phyloP scores from a whole-genome alignment of 805 yeast genomes.

The Cyberlindnera euphorbiae region DNA sequence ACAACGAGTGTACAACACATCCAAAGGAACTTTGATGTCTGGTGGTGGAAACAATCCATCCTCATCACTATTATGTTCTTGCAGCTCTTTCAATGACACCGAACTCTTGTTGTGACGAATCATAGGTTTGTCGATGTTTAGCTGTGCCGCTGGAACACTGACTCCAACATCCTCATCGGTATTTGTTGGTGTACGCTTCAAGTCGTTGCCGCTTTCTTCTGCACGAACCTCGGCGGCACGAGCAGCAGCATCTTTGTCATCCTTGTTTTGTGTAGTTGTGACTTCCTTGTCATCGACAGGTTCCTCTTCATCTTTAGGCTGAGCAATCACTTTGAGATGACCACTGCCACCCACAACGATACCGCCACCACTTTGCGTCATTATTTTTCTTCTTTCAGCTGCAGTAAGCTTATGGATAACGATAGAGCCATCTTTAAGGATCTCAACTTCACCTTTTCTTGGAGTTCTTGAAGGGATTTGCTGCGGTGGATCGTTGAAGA shows the following conservation, averaged over 20 bases:
- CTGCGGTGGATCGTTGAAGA: slow-evolving; percentile 85
- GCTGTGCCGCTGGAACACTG: slow-evolving; percentile 28
- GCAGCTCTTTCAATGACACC: slow-evolving; percentile 23
- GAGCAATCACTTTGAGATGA: slow-evolving; percentile 42
- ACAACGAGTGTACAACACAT: slow-evolving; percentile 81
- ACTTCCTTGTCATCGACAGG: slow-evolving; percentile 9
- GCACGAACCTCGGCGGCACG: slow-evolving; percentile 36
- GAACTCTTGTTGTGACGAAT: slow-evolving; percentile 31
- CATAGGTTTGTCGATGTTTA: slow-evolving; percentile 42
- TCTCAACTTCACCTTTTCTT: slow-evolving; percentile 74
- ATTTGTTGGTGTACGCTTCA: slow-evolving; percentile 26
- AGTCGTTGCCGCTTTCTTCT: slow-evolving; percentile 28
- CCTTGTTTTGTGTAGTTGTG: neutral
- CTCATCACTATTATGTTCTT: slow-evolving; percentile 13
- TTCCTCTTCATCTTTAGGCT: slow-evolving; percentile 12
- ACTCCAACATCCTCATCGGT: slow-evolving; percentile 36
- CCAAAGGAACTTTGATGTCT: slow-evolving; percentile 41
- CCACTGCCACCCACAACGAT: slow-evolving; percentile 79
- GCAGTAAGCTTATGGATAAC: slow-evolving; percentile 50
- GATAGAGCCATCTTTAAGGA: slow-evolving; percentile 48
- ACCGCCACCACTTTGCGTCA: slow-evolving; percentile 51
- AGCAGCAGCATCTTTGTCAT: slow-evolving; percentile 28
- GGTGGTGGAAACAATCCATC: slow-evolving; percentile 29
- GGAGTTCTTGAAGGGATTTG: slow-evolving; percentile 89
- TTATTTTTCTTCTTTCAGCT: slow-evolving; percentile 45